Conservation (phyloP, 78 protist genomes). For the Pigoraptor vietnamica region DNA sequence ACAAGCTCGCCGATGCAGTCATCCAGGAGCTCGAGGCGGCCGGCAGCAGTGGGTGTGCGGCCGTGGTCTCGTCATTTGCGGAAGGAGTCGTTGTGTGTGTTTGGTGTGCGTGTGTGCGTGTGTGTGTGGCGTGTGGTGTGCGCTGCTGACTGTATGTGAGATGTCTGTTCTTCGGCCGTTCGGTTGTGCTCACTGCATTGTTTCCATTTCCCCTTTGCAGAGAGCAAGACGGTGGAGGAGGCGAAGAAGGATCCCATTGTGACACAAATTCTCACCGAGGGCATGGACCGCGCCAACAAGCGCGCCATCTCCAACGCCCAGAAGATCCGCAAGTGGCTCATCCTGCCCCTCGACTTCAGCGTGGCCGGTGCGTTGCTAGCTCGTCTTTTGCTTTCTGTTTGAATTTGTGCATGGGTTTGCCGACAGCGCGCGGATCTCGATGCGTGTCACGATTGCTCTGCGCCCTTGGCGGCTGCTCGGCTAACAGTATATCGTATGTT, state of each 20-base stretch:
- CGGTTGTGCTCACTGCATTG: too few species aligned
- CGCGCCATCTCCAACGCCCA: slow-evolving; percentile 48
- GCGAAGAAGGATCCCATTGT: slow-evolving; percentile 21
- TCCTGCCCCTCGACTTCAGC: not conserved
- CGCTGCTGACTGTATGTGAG: not conserved
- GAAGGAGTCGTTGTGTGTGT: not conserved
- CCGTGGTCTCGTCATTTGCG: not conserved
- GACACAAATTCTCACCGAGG: not conserved
- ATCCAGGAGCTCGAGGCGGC: not conserved
- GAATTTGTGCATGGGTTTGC: too few species aligned
- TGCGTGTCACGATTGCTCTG: too few species aligned
- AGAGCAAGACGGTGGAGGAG: slow-evolving; percentile 31
- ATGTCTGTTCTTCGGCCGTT: not conserved
- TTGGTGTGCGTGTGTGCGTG: not conserved
- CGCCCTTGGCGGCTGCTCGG: too few species aligned
- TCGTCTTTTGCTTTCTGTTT: too few species aligned
- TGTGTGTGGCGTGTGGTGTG: not conserved
- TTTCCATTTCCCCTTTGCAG: slow-evolving; percentile 21
- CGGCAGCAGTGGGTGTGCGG: not conserved
- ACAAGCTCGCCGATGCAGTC: not conserved
- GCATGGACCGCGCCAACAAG: slow-evolving; percentile 30
- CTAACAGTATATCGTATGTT: too few species aligned
- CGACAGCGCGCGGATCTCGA: too few species aligned
- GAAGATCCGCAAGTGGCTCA: slow-evolving; percentile 28
- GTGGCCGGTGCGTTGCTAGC: not conserved